Evolutionary conservation across 768 basidiomycete genomes (phyloP), one percentile per base, ranked within the genome.

Genomic region (Leccinum broughii): DNA sequence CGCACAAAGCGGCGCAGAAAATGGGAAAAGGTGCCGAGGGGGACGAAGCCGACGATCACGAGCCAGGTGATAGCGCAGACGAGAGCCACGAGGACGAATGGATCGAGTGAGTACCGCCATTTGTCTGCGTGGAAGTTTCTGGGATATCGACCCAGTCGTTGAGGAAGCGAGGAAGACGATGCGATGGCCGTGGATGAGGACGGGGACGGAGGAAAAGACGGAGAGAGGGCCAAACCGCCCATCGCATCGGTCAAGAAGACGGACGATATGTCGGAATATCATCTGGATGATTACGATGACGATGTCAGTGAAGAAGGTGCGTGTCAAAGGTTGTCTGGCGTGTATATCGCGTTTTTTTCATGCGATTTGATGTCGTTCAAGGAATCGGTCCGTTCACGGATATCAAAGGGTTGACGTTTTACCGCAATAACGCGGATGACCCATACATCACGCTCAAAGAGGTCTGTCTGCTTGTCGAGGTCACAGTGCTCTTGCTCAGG

Each of bases 401-500:
- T 68, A 93, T 98, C 75, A 96, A 97, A 71, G 96, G 95, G 17
- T 77, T 99, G 54, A 89, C 90, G 22, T 96, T 92, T 71, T 95
- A 98, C 74, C 85, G 87, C 55, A 87, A 94, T 67, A 94, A 95
- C 68, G 83, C 91, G 56, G 93, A 98, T 37, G 97, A 99, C 75
- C 97, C 97, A 0, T 98, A 95, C 70, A 91, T 99, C 66, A 98
- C 96, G 0, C 75, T 98, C 41, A 95, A 97, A 82, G 92, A 95
- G 68, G 95, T 93, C 68, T 46, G 84, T 72, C 17, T 26, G 46
- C 13, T 51, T 3, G n/a, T 52, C 34, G 17, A 32, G 22, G 13
- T 15, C 3, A 3, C 20, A 8, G 6, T 26, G 10, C 6, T 20
- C 22, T 34, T n/a, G 28, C 59, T 65, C 34, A 46, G 60, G 26